phyloP scores from a whole-genome alignment of 2,329 filamentous ascomycete species.

The Chrysoporthe deuterocubensis region DNA sequence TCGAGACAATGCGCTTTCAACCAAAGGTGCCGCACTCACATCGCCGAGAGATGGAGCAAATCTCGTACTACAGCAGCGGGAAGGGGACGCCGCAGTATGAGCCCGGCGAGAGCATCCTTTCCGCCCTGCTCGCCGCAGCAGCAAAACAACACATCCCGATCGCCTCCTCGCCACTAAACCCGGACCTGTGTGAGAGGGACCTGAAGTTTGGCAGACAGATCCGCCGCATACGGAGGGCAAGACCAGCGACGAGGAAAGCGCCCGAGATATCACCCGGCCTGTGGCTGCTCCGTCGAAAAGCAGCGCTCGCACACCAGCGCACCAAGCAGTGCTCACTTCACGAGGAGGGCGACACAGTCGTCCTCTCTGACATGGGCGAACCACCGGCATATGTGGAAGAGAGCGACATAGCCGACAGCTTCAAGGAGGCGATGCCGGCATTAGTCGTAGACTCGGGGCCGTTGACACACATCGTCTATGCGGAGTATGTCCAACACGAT shows the following conservation, averaged over 20 bases:
- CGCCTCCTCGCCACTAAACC: slow-evolving; percentile 27
- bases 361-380: slow-evolving; percentile 1
- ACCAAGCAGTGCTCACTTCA: slow-evolving; percentile 6
- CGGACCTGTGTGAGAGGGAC: slow-evolving; percentile 19
- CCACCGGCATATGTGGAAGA: slow-evolving; percentile 10
- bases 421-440: slow-evolving; percentile 11
- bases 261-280: slow-evolving; percentile 23
- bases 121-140: slow-evolving; percentile 23
- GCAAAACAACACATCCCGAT: slow-evolving; percentile 25
- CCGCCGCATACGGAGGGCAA: slow-evolving; percentile 16
- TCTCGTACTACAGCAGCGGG: slow-evolving; percentile 1
- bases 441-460: slow-evolving; percentile 14
- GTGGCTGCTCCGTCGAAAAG: slow-evolving; percentile 25
- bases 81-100: slow-evolving; percentile 6
- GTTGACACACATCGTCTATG: slow-evolving; percentile 18
- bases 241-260: slow-evolving; percentile 22
- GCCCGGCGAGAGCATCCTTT: slow-evolving; percentile 19
- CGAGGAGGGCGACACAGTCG: background rate
- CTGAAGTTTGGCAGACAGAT: slow-evolving; percentile 13
- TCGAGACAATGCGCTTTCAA: background rate
- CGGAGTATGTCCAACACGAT: slow-evolving; percentile 15
- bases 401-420: slow-evolving; percentile 2
- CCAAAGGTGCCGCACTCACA: background rate
- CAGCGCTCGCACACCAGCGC: slow-evolving; percentile 23
- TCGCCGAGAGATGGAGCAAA: slow-evolving; percentile 23